Base-by-base conservation (phyloP, 192 early-diverging fungal genomes). In the Mortierella alpina region DNA sequence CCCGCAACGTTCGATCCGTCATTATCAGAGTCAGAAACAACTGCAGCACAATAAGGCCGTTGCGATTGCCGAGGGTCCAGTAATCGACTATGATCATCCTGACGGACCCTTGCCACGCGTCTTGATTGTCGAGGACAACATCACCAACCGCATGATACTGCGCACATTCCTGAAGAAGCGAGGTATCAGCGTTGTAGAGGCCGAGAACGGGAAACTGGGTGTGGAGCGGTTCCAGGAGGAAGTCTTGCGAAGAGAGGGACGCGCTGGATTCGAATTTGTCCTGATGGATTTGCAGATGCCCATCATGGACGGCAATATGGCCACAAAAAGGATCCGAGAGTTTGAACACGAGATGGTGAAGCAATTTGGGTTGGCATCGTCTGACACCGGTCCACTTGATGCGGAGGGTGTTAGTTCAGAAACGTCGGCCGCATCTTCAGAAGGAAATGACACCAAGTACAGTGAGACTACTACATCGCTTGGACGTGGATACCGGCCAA, bases 281-380 rank as follows among this genome's bases (percentile, higher is more conserved):
- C 51, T 86, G 53, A 86, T 86, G 84, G 84, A 86, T 55, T 59
- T 86, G 18, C 82, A 86, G 66, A 86, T 86, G 84, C 84, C 84
- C 0, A 70, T 86, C 17, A 86, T 86, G 84, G 79, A 86, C 48
- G 84, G 84, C 44, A 84, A 86, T 42, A 45, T 76, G 62, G 84
- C 84, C 20, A 86, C 82, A 8, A 70, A 74, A 40, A 64, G 48
- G 59, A 86, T 86, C 41, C 82, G 84, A 45, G 73, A 76, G 56
- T 73, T 82, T 70, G 84, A 86, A 49, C 55, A 63, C 40, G 57
- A 55, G 12, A 66, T 60, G 17, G 39, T 54, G 11, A 63, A 56
- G 66, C 70, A 63, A 41, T 50, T 49, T 18, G 39, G 45, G 17
- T 15, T 63, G 45, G 44, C 39, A 12, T 31, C 31, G 31, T 31